phyloP scores from a whole-genome alignment of 495 filamentous ascomycete species.

The Penicillium fimorum region DNA sequence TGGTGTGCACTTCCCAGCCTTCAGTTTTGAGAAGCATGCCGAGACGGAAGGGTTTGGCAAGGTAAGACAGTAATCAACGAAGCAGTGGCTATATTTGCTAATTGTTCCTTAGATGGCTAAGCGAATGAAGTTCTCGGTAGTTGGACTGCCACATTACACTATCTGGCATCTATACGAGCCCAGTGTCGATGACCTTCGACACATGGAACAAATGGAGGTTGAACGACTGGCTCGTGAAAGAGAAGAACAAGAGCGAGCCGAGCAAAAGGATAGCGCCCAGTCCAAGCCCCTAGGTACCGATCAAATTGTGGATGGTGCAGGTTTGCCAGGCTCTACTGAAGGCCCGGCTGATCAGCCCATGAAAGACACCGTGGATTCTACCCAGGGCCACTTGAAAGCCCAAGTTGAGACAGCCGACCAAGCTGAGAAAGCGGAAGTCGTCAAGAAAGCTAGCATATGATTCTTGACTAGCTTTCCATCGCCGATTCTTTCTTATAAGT shows the following conservation, averaged over 20 bases:
- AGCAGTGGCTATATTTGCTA: constrained; percentile 23
- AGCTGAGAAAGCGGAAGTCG: background rate
- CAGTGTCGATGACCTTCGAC: constrained; percentile 91
- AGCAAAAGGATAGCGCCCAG: constrained; percentile 30
- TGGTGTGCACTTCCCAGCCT: constrained; percentile 96
- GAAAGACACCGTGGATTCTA: constrained; percentile 17
- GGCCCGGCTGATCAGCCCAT: constrained; percentile 17
- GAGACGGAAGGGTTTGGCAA: constrained; percentile 99
- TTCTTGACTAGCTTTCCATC: background rate
- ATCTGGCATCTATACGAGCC: constrained; percentile 99
- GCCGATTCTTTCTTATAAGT: constrained; percentile 1
- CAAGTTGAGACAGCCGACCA: background rate
- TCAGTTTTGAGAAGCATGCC: constrained; percentile 98
- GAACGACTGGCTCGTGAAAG: constrained; percentile 70
- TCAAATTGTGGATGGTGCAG: constrained; percentile 3
- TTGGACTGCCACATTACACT: constrained; percentile 95
- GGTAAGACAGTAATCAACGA: constrained; percentile 48
- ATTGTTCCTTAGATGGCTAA: constrained; percentile 77
- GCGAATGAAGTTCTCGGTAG: constrained; percentile 92
- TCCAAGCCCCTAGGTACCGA: constrained; percentile 7
- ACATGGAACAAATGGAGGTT: constrained; percentile 96
- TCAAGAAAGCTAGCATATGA: background rate
- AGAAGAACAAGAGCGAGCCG: constrained; percentile 67
- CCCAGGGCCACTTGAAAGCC: constrained; percentile 2
- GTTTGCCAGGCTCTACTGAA: constrained; percentile 17